These are phyloP conservation scores for Leccinum barrowsii DNA, from an alignment of 768 basidiomycete genomes.

Conservation along the genomic window DNA sequence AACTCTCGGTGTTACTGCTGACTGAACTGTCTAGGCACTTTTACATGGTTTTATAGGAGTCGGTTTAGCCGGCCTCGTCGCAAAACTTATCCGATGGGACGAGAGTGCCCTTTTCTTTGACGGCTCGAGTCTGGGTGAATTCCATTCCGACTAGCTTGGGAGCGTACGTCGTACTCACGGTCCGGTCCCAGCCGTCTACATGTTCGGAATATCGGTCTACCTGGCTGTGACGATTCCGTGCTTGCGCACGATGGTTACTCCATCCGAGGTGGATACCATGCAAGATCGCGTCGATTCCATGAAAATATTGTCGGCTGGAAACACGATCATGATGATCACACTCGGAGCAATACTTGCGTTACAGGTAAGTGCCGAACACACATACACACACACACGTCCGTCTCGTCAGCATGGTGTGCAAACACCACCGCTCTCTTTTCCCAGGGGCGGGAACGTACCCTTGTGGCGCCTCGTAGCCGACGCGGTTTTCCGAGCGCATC, in stretches of 20 bases:
- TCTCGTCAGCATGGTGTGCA: not conserved
- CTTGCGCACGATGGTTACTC: constrained; percentile 70
- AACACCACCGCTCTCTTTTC: constrained; percentile 3
- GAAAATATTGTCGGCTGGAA: constrained; percentile 79
- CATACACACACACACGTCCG: not conserved
- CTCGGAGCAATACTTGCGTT: constrained; percentile 63
- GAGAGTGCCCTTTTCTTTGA: constrained; percentile 96
- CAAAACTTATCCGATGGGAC: constrained; percentile 83
- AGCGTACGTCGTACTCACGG: constrained; percentile 10
- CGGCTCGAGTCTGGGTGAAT: constrained; percentile 78
- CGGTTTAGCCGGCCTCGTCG: constrained; percentile 68
- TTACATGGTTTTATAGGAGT: constrained; percentile 83
- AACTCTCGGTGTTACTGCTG: not conserved
- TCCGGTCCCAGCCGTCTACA: constrained; percentile 55
- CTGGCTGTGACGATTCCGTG: constrained; percentile 76
- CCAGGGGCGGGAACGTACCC: constrained; percentile 4
- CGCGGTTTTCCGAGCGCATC: not conserved
- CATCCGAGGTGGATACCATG: constrained; percentile 52
- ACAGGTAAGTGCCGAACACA: constrained; percentile 52
- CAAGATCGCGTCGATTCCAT: constrained; percentile 75
- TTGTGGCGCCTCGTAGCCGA: constrained; percentile 15
- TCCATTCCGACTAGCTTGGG: not conserved
- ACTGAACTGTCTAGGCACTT: constrained; percentile 53
- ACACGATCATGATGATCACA: constrained; percentile 74
- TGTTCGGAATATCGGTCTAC: constrained; percentile 79